Evolutionary conservation across 768 basidiomycete species (phyloP).

Genomic region (Russula sp.): DNA sequence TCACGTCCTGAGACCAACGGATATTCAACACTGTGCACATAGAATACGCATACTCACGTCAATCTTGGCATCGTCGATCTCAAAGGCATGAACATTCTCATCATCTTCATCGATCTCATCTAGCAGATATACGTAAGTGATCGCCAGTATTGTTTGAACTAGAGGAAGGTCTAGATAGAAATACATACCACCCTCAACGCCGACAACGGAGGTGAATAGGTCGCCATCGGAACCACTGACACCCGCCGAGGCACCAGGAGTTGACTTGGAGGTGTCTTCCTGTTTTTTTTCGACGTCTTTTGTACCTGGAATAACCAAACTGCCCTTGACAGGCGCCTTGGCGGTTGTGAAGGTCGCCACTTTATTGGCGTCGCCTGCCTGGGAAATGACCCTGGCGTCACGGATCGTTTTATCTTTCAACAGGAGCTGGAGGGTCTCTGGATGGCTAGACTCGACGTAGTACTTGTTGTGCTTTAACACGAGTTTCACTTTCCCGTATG

Average conservation of each 20-base stretch:
- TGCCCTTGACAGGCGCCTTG: conserved; percentile 78
- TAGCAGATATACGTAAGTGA: conserved; percentile 30
- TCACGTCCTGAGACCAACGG: conserved; percentile 65
- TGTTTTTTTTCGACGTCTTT: conserved; percentile 67
- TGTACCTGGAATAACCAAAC: conserved; percentile 81
- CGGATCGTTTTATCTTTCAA: conserved; percentile 83
- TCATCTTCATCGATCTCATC: conserved; percentile 98
- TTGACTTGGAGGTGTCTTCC: conserved; percentile 44
- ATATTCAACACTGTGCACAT: not conserved
- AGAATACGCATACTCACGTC: conserved; percentile 49
- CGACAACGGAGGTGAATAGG: conserved; percentile 93
- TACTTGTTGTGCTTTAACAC: conserved; percentile 98
- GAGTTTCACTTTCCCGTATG: conserved; percentile 97
- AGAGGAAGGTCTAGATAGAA: not conserved
- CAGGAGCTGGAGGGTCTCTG: conserved; percentile 83
- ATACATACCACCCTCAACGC: conserved; percentile 75
- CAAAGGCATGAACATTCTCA: conserved; percentile 94
- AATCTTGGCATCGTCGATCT: conserved; percentile 90
- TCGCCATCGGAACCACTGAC: conserved; percentile 53
- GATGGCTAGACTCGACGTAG: conserved; percentile 92
- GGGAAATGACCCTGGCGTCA: conserved; percentile 72
- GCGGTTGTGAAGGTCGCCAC: conserved; percentile 71
- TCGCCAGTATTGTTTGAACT: not conserved
- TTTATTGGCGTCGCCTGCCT: conserved; percentile 68
- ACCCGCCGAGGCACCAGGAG: conserved; percentile 27